Evolutionary conservation across 495 filamentous ascomycete species (phyloP).

Genomic region (Penicillium nucicola): DNA sequence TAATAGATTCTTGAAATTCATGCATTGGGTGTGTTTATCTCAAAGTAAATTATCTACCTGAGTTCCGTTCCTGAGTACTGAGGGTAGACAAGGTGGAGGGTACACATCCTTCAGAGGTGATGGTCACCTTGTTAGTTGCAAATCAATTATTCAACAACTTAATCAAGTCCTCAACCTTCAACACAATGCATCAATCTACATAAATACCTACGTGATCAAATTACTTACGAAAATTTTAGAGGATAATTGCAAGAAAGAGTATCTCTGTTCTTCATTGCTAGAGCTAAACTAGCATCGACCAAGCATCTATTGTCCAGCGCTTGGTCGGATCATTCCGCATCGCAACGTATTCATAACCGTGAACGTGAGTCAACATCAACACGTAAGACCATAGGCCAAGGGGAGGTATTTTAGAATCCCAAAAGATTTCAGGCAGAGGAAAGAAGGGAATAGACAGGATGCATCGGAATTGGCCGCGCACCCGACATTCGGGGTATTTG

Average conservation of each 20-base stretch:
- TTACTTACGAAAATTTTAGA: no score
- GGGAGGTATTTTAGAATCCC: conserved; percentile 16
- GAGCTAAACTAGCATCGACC: conserved; percentile 18
- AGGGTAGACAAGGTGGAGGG: no score
- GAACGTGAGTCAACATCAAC: conserved; percentile 30
- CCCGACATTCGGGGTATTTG: conserved; percentile 22
- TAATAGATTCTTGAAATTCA: no score
- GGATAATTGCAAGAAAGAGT: not conserved
- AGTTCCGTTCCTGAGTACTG: no score
- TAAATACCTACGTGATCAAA: no score
- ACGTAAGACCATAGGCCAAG: conserved; percentile 17
- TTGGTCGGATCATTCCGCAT: conserved; percentile 27
- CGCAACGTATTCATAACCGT: conserved; percentile 31
- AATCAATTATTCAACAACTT: no score
- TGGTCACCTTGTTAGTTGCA: no score
- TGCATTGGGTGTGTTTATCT: no score
- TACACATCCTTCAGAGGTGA: no score
- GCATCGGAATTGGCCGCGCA: conserved; percentile 5
- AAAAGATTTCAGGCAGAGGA: conserved; percentile 7
- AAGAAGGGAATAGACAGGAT: conserved; percentile 10
- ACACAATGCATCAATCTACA: no score
- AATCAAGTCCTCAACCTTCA: no score
- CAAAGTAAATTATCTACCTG: no score
- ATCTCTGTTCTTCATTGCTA: conserved; percentile 20
- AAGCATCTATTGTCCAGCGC: not conserved